phyloP scores from a whole-genome alignment of 805 yeast genomes.

The Priceomyces carsonii region DNA sequence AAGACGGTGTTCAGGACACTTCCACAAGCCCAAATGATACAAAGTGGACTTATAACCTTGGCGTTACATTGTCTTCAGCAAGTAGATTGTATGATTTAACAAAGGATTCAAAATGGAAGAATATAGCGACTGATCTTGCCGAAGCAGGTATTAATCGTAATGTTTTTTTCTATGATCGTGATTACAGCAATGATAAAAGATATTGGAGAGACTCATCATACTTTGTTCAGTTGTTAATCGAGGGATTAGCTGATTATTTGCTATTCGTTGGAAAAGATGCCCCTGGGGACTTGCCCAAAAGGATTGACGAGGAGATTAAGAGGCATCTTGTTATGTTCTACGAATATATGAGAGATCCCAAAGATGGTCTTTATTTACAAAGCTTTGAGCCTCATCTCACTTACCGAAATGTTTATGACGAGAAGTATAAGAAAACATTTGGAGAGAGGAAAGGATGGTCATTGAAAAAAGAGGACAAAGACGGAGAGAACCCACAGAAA shows the following conservation, averaged over 20 bases:
- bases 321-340: conserved; percentile 60
- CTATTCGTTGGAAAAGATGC: conserved; percentile 47
- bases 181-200: conserved; percentile 53
- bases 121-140: conserved; percentile 49
- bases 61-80: conserved; percentile 61
- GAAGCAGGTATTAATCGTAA: conserved; percentile 59
- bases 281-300: conserved; percentile 35
- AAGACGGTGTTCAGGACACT: conserved; percentile 59
- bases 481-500: conserved; percentile 46
- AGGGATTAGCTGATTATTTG: conserved; percentile 67
- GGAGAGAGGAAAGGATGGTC: conserved; percentile 55
- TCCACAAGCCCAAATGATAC: conserved; percentile 44
- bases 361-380: conserved; percentile 60
- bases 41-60: conserved; percentile 70
- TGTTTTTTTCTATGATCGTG: conserved; percentile 62
- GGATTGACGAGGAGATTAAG: conserved; percentile 43
- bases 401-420: conserved; percentile 48
- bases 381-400: conserved; percentile 59
- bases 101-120: conserved; percentile 49
- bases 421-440: conserved; percentile 50
- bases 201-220: conserved; percentile 66
- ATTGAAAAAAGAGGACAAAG: conserved; percentile 54
- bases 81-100: conserved; percentile 52
- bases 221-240: conserved; percentile 63
- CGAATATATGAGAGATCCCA: conserved; percentile 56